Percentiles rank a stretch among this genome's conserved stretches.
phyloP scores from a whole-genome alignment of 2,329 filamentous ascomycete species.

The Tothia fuscella region DNA sequence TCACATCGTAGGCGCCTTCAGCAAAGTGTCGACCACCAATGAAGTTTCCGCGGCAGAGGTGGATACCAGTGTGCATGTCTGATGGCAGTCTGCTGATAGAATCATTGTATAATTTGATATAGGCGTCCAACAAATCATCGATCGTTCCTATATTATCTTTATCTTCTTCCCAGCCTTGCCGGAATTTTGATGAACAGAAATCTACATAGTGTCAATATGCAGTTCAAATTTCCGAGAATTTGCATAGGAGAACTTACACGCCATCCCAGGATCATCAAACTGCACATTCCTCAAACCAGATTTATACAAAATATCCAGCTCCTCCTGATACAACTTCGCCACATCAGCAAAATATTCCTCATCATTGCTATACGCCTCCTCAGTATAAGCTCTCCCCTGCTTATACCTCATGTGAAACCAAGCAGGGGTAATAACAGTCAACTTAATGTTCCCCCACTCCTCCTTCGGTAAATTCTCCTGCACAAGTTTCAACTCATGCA shows the following conservation, averaged over 20 bases:
- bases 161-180: conserved; percentile 57
- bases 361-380: conserved; percentile 33
- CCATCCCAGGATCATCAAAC: conserved; percentile 37
- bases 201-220: too few species aligned
- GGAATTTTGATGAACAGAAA: conserved; percentile 63
- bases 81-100: conserved; percentile 49
- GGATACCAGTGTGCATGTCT: conserved; percentile 58
- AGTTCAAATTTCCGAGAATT: not conserved
- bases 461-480: conserved; percentile 47
- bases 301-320: conserved; percentile 34
- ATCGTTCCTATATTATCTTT: conserved; percentile 54
- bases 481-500: conserved; percentile 48
- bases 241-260: conserved; percentile 17
- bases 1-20: conserved; percentile 35
- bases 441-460: conserved; percentile 53
- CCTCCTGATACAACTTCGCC: conserved; percentile 34
- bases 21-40: conserved; percentile 34
- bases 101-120: conserved; percentile 68
- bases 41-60: conserved; percentile 33
- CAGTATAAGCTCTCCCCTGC: conserved; percentile 35
- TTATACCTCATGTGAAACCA: conserved; percentile 59
- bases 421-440: conserved; percentile 54
- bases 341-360: conserved; percentile 37
- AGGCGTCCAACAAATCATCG: conserved; percentile 61
- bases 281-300: conserved; percentile 36